Base-by-base conservation (phyloP, 495 filamentous ascomycete genomes). In the Amniculicola lignicola region DNA sequence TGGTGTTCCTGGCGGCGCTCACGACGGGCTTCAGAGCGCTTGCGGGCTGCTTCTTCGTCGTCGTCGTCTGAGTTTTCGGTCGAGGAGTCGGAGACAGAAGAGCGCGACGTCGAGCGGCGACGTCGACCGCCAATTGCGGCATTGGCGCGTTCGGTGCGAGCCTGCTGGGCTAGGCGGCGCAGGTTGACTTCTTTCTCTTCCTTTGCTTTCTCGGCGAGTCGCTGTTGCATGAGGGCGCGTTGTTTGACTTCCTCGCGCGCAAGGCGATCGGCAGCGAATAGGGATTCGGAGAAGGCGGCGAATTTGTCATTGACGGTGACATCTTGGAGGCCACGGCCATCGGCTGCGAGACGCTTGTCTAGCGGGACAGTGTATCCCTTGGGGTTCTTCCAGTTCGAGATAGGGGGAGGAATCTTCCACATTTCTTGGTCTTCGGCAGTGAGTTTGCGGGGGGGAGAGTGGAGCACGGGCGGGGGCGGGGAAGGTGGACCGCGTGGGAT, bases 241-340 rank as follows among this genome's bases (percentile, higher is more conserved):
- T 95, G 88, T 59, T 89, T 83, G 44, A 99, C 93, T 71, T 99
- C 93, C 66, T 97, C 93, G 60, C 93, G 78, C 6, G 94, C 92
- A 69, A 97, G 94, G 25, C 93, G 75, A 69, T 99, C 93, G 21
- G 93, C 93, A 51, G 90, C 93, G 67, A 91, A 90, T 22, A 99
- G 74, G 1, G 91, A 89, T 74, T 99, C 93, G 0, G 90, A 85
- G 69, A 99, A 95, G 69, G 93, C 88, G 16, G 93, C 91, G 66
- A 97, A 97, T 65, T 97, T 99, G 75, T 99, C 93, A 72, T 97
- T 99, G 68, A 99, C 97, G 19, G 90, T 85, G 28, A 96, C 87
- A 72, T 99, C 93, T 69, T 95, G 88, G 61, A 97, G 72, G 6
- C 89, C 89, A 64, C 94, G 82, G 1, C 93, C 93, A 72, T 96